These are phyloP conservation scores for Tricharina praecox DNA, from an alignment of 495 filamentous ascomycete genomes.

Conservation along the genomic window DNA sequence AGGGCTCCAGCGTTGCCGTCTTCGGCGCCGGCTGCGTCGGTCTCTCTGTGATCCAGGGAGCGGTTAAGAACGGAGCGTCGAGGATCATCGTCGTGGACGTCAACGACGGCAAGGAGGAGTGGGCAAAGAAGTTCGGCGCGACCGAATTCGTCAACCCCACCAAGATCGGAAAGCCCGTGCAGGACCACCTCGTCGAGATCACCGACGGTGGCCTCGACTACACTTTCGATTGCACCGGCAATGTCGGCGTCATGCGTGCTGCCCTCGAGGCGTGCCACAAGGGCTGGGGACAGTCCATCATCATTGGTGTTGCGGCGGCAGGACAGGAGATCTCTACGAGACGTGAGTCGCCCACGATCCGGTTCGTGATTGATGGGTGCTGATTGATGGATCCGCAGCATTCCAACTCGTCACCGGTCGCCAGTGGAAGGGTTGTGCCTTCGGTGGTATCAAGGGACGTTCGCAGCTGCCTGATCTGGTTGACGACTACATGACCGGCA, in stretches of 20 bases:
- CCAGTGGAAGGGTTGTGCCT: conserved; percentile 94
- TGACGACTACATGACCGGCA: conserved; percentile 70
- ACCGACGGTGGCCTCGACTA: conserved; percentile 99
- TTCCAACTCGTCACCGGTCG: conserved; percentile 98
- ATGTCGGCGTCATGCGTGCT: conserved; percentile 87
- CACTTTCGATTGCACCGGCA: conserved; percentile 97
- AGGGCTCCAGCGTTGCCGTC: conserved; percentile 77
- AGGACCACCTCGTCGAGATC: conserved; percentile 87
- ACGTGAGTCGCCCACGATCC: conserved; percentile 75
- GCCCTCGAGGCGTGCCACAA: conserved; percentile 97
- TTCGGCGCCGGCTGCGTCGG: conserved; percentile 96
- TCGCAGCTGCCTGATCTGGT: conserved; percentile 79
- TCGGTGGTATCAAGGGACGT: conserved; percentile 95
- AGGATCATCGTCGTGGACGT: conserved; percentile 94
- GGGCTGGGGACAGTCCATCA: conserved; percentile 95
- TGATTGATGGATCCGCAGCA: conserved; percentile 37
- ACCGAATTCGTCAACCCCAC: conserved; percentile 94
- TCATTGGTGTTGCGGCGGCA: conserved; percentile 94
- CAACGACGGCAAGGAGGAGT: conserved; percentile 80
- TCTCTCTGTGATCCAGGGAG: conserved; percentile 84
- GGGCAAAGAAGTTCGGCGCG: conserved; percentile 85
- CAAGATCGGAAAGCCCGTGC: conserved; percentile 53
- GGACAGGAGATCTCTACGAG: conserved; percentile 92
- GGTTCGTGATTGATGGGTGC: no score
- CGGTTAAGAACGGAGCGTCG: conserved; percentile 66